phyloP scores from a whole-genome alignment of 140 eudicot species.

The Ambrosia hybrid region DNA sequence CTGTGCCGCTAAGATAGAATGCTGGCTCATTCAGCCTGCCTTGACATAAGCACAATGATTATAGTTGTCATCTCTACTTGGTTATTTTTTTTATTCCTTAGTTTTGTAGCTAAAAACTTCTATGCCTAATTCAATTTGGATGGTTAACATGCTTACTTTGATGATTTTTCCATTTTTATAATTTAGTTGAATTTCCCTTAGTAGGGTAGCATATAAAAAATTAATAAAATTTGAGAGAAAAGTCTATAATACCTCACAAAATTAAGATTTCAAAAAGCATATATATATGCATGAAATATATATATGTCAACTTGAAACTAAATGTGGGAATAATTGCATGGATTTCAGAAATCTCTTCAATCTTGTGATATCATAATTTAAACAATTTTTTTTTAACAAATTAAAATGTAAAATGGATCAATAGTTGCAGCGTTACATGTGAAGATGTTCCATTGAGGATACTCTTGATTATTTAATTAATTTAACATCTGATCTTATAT shows the following conservation, averaged over 20 bases:
- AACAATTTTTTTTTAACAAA: not conserved
- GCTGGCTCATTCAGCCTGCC: too few species aligned
- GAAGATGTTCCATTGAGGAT: slow-evolving; percentile 46
- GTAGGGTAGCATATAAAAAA: too few species aligned
- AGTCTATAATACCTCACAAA: not conserved
- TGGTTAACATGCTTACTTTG: too few species aligned
- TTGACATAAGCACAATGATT: too few species aligned
- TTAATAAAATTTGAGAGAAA: too few species aligned
- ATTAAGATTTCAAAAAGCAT: slow-evolving; percentile 34
- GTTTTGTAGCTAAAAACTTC: too few species aligned
- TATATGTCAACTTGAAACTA: slow-evolving; percentile 13
- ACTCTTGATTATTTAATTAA: slow-evolving; percentile 24
- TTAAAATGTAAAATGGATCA: slow-evolving; percentile 20
- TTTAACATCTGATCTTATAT: slow-evolving; percentile 33
- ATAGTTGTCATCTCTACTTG: too few species aligned
- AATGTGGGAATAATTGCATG: slow-evolving; percentile 54
- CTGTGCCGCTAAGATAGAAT: too few species aligned
- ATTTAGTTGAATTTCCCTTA: too few species aligned
- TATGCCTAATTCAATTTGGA: too few species aligned
- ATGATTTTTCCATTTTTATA: too few species aligned
- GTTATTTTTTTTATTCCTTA: too few species aligned
- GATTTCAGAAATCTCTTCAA: slow-evolving; percentile 28
- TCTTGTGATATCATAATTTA: slow-evolving; percentile 35
- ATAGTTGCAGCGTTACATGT: slow-evolving; percentile 57
- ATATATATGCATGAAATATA: slow-evolving; percentile 36